Conservation (phyloP, 2,329 filamentous ascomycete genomes). For the Aspergillus sp. region DNA sequence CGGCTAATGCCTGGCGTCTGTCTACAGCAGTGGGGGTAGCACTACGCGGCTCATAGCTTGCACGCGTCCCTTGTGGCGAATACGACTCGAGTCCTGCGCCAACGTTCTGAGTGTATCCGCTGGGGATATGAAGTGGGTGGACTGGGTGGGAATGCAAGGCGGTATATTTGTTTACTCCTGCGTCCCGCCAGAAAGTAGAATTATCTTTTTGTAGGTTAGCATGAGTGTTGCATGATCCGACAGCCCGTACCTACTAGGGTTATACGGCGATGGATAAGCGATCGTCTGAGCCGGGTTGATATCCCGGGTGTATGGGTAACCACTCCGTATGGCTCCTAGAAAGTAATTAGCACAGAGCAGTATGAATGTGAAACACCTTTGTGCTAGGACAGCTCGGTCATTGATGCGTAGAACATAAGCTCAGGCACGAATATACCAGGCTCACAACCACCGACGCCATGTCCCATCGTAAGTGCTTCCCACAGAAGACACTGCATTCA, state of each 20-base stretch:
- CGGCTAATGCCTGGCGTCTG: too few relatives aligned
- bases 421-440: background rate
- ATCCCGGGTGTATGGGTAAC: background rate
- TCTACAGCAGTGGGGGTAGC: too few relatives aligned
- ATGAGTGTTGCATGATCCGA: background rate
- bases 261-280: background rate
- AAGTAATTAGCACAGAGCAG: background rate
- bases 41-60: too few relatives aligned
- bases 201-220: conserved; percentile 1
- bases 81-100: too few relatives aligned
- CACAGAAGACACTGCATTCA: background rate
- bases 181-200: background rate
- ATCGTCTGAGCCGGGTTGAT: background rate
- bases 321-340: background rate
- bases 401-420: background rate
- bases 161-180: background rate
- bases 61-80: too few relatives aligned
- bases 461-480: too few relatives aligned
- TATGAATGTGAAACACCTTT: background rate
- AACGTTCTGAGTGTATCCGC: background rate
- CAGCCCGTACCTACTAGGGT: background rate
- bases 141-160: background rate
- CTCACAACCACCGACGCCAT: background rate
- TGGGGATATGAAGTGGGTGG: background rate
- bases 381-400: background rate